Evolutionary conservation across 2,329 filamentous ascomycete species (phyloP), one percentile per base, ranked within the genome.

Genomic region (Fusarium lateritium): DNA sequence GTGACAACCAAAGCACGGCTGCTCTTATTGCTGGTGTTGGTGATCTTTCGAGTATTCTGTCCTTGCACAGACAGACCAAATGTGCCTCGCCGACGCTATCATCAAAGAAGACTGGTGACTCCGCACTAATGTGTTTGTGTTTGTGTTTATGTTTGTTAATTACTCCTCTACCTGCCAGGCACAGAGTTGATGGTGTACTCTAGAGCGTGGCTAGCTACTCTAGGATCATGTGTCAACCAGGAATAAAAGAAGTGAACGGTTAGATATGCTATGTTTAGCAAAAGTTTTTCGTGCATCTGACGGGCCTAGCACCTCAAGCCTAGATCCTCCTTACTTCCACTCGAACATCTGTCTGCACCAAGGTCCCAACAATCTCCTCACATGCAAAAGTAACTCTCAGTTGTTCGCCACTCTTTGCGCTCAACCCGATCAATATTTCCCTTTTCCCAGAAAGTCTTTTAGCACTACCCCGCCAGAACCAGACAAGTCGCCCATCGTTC

Each of bases 341-440:
- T 21, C 58, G 47, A 53, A 76, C 38, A 24, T 64, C 62, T 49
- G 67, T 65, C 19, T 76, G 71, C 39, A 85, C 76, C 33, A 82
- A 76, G 0, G 88, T 90, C 3, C 89, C 89, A 5, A 90, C 93
- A 72, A 98, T 91, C 43, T 94, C 91, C 79, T 98, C 95, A 69
- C 94, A 98, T 77, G 93, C 92, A 49, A 94, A 88, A 63, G 89
- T 93, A 24, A 84, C 84, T 34, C 96, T 86, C 5, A 84, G 80
- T 58, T 91, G 87, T 19, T 87, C 85, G 0, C 82, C 76, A 6
- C 81, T 81, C 2, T 78, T 84, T 21, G 94, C 76, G 0, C 86
- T 80, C 2, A 89, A 86, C 0, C 73, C 21, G 80, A 86, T 66
- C 91, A 91, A 85, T 24, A 84, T 73, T 8, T 82, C 82, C 28